Evolutionary conservation across 306 rosid species (phyloP), one percentile per base, ranked within the genome.

Genomic region (Castanea crenata): DNA sequence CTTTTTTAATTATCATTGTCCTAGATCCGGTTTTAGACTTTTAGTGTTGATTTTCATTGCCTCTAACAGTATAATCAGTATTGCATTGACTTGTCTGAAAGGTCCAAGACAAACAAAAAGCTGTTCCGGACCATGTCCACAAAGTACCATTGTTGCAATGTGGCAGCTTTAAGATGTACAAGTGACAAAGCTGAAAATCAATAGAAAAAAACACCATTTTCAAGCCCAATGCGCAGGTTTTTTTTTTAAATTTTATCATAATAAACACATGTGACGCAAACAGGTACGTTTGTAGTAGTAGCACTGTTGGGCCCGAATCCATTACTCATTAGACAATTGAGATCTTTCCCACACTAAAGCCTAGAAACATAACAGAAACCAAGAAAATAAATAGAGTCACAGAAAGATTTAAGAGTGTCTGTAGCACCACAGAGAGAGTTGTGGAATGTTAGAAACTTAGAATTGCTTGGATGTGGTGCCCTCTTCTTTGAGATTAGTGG

Each of bases 401-500:
- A 55, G 32, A 77, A 59, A 55, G 23, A 59, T 32, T 75, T 67
- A 64, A 68, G 10, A 29, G 69, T 27, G 15, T 31, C 14, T 56
- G 69, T 44, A 19, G 62, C 25, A 73, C 31, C 21, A 49, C 23
- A 11, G 71, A 78, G 73, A 78, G 11, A 41, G 12, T 41, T 8
- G 41, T 58, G 38, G 38, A 2, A 69, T 21, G 61, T 83, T 31
- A 76, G 46, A 41, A 41, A 41, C 46, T 41, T 41, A 34, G 72
- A 31, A 7, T 38, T 83, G 52, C 23, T 75, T 61, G 54, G 69
- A 23, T 51, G 82, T 12, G 20, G 85, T 84, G 83, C 83, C 79
- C 46, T 89, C 90, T 81, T 90, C 91, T 91, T 83, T 86, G 82
- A 82, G 85, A 76, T 75, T 82, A 44, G 94, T 59, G 32, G 90